Conservation (phyloP, 2,329 filamentous ascomycete genomes). For the Neonectria faginata region DNA sequence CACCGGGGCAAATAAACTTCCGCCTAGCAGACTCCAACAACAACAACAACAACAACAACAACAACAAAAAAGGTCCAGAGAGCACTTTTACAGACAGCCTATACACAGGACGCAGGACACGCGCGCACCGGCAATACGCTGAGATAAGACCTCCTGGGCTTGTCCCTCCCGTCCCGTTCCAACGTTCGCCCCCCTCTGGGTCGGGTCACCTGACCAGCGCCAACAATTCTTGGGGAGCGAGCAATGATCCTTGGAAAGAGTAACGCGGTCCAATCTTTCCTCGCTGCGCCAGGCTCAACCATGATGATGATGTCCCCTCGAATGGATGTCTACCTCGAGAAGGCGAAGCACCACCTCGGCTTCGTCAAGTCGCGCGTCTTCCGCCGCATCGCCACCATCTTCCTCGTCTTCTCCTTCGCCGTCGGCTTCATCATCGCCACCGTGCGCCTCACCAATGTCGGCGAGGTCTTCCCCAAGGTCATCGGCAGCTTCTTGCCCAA, state of each 20-base stretch:
- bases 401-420: conserved; percentile 26
- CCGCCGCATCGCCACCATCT: conserved; percentile 27
- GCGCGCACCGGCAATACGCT: background rate
- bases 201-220: conserved; percentile 3
- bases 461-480: conserved; percentile 32
- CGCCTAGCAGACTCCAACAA: background rate
- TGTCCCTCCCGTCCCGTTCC: background rate
- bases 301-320: conserved; percentile 3
- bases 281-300: conserved; percentile 4
- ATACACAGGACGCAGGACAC: background rate
- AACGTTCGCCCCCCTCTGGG: background rate
- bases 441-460: conserved; percentile 35
- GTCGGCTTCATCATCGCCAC: conserved; percentile 33
- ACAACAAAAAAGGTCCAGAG: background rate
- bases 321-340: conserved; percentile 13
- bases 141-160: no score
- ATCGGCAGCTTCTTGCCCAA: conserved; percentile 33
- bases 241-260: conserved; percentile 1
- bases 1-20: background rate
- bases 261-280: background rate
- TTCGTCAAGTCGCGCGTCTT: conserved; percentile 39
- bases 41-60: no score
- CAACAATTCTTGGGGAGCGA: background rate
- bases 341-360: conserved; percentile 22
- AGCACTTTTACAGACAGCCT: background rate